These are phyloP conservation scores for Nemania serpens DNA, from an alignment of 2,329 filamentous ascomycete genomes.

Conservation along the genomic window DNA sequence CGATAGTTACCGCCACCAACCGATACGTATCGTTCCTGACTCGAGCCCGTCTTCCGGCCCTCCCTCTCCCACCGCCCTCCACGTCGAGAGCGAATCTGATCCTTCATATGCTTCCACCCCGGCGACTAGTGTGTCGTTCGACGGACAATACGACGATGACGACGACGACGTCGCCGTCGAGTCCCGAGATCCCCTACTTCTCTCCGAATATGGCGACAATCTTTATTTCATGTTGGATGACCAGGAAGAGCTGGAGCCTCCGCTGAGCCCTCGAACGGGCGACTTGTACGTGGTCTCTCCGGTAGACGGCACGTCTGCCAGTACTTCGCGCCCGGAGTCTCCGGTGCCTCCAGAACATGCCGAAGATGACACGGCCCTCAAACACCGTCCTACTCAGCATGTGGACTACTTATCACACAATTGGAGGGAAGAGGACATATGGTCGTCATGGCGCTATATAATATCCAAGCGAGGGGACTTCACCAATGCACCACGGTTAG, in stretches of 20 bases:
- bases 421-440: slow-evolving; percentile 95
- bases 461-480: slow-evolving; percentile 79
- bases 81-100: slow-evolving; percentile 55
- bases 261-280: slow-evolving; percentile 54
- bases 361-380: slow-evolving; percentile 79
- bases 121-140: slow-evolving; percentile 65
- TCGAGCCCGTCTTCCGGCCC: slow-evolving; percentile 58
- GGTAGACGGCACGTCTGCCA: slow-evolving; percentile 56
- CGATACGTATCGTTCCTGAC: slow-evolving; percentile 44
- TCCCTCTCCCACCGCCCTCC: slow-evolving; percentile 60
- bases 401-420: slow-evolving; percentile 96
- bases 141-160: slow-evolving; percentile 59
- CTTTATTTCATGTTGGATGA: slow-evolving; percentile 49
- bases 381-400: slow-evolving; percentile 77
- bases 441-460: slow-evolving; percentile 95
- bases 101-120: slow-evolving; percentile 67
- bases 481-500: slow-evolving; percentile 78
- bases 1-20: slow-evolving; percentile 46
- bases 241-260: slow-evolving; percentile 55
- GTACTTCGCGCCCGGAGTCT: slow-evolving; percentile 61
- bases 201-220: slow-evolving; percentile 53
- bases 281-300: slow-evolving; percentile 59
- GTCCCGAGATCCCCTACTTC: slow-evolving; percentile 53
- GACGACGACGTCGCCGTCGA: slow-evolving; percentile 52
- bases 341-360: slow-evolving; percentile 63